Percentiles rank a stretch among this genome's conserved stretches.
Conservation (phyloP, 441 rosid species). For the Gossypium gossypioides region DNA sequence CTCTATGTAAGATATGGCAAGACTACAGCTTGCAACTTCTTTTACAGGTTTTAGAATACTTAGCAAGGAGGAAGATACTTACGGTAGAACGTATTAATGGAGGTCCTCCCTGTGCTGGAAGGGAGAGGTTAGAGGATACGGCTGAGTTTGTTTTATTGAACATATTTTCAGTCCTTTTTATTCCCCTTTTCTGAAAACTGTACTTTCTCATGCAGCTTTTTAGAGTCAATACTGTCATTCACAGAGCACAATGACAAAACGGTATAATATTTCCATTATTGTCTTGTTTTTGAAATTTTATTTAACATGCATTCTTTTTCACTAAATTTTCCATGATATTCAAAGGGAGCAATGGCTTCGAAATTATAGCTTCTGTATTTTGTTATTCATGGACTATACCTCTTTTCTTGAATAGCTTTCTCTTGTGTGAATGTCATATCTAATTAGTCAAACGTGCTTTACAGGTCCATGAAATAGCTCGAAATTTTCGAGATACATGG, state of each 20-base stretch:
- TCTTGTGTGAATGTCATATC: neutral
- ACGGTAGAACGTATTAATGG: constrained; percentile 59
- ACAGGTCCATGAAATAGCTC: constrained; percentile 94
- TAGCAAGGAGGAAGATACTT: constrained; percentile 73
- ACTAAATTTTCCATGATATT: no score
- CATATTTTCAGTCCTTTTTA: neutral
- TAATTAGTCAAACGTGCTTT: constrained; percentile 9
- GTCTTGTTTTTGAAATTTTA: neutral
- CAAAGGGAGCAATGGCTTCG: no score
- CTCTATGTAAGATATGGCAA: neutral
- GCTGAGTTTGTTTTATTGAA: constrained; percentile 9
- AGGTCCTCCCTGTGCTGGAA: constrained; percentile 82
- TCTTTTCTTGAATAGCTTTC: neutral
- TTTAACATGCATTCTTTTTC: no score
- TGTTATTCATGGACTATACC: neutral
- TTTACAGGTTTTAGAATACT: constrained; percentile 83
- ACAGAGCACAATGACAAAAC: constrained; percentile 89
- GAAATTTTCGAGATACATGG: constrained; percentile 79
- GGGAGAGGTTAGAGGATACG: constrained; percentile 56
- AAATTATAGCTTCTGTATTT: no score
- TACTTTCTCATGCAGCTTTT: constrained; percentile 57
- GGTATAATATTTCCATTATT: constrained; percentile 29
- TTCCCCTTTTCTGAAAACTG: constrained; percentile 5
- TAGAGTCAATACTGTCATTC: constrained; percentile 70
- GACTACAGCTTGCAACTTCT: constrained; percentile 14